Conservation (phyloP, 352 stramenopile species). For the Pythium pyrilobum region DNA sequence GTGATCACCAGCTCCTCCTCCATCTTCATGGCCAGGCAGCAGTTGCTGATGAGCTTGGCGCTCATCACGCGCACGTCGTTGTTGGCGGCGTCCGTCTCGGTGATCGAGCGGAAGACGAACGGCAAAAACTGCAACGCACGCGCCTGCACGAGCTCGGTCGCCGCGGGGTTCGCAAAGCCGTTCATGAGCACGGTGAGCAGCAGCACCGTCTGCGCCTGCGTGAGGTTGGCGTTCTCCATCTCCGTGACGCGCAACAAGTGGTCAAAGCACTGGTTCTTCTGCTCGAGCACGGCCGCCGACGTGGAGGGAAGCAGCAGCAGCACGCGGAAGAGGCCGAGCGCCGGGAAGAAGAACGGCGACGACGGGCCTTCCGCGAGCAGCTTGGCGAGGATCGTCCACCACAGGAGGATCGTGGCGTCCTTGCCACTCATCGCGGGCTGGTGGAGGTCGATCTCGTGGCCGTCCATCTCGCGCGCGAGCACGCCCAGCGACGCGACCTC, state of each 20-base stretch:
- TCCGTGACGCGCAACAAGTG: constrained; percentile 33
- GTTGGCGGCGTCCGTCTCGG: constrained; percentile 22
- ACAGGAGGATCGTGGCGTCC: constrained; percentile 5
- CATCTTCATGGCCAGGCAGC: constrained; percentile 53
- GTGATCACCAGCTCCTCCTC: constrained; percentile 70
- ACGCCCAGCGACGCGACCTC: constrained; percentile 27
- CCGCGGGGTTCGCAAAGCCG: constrained; percentile 44
- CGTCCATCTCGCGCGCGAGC: constrained; percentile 19
- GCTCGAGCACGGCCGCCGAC: constrained; percentile 12
- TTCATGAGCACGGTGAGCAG: constrained; percentile 62
- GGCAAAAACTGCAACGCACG: constrained; percentile 48
- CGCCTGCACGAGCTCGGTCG: constrained; percentile 45
- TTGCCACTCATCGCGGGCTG: constrained; percentile 9
- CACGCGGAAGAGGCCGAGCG: constrained; percentile 52
- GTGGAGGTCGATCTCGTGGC: constrained; percentile 8
- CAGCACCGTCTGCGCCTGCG: constrained; percentile 45
- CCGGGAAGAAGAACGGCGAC: constrained; percentile 47
- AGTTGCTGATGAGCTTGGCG: constrained; percentile 65
- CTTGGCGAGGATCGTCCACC: constrained; percentile 42
- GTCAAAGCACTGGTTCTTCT: constrained; percentile 54
- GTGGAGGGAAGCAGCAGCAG: constrained; percentile 39
- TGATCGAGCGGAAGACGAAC: constrained; percentile 60
- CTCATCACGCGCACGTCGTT: constrained; percentile 48
- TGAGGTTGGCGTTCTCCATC: constrained; percentile 19
- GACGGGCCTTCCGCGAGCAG: constrained; percentile 29